Evolutionary conservation across 2,329 filamentous ascomycete genomes (phyloP).

Genomic region (Xylariales sp.): DNA sequence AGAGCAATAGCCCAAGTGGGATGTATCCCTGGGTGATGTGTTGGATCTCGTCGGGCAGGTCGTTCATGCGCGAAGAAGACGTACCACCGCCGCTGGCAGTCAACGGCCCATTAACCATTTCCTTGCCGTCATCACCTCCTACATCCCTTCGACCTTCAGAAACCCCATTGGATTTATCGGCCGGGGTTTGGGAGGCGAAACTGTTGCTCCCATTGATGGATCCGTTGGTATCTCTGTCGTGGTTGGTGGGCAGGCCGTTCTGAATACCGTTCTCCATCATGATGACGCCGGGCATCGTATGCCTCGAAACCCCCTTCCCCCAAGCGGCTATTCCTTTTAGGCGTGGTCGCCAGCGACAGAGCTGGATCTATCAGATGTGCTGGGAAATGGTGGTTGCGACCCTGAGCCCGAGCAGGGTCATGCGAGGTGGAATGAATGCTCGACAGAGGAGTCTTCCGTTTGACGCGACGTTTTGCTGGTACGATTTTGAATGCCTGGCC

Average conservation of each 20-base stretch:
- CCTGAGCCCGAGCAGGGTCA: neutral
- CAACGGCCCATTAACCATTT: slow-evolving; percentile 24
- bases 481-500: too few species aligned
- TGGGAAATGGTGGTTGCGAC: neutral
- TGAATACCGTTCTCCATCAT: slow-evolving; percentile 52
- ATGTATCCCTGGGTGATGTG: slow-evolving; percentile 77
- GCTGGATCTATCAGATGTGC: neutral
- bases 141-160: slow-evolving; percentile 9
- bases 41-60: slow-evolving; percentile 56
- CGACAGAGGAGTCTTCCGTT: neutral
- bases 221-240: slow-evolving; percentile 48
- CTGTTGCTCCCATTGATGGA: slow-evolving; percentile 20
- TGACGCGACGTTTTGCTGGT: neutral
- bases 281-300: slow-evolving; percentile 49
- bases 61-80: slow-evolving; percentile 42
- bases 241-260: slow-evolving; percentile 50
- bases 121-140: slow-evolving; percentile 17
- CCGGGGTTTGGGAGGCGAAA: slow-evolving; percentile 10
- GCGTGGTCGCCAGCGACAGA: slow-evolving; percentile 12
- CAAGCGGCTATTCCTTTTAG: slow-evolving; percentile 20
- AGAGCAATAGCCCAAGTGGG: slow-evolving; percentile 69
- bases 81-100: slow-evolving; percentile 11
- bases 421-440: neutral
- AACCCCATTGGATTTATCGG: slow-evolving; percentile 14
- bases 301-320: slow-evolving; percentile 27